phyloP scores from a whole-genome alignment of 352 stramenopile genomes.

The Phytophthora pistaciae region DNA sequence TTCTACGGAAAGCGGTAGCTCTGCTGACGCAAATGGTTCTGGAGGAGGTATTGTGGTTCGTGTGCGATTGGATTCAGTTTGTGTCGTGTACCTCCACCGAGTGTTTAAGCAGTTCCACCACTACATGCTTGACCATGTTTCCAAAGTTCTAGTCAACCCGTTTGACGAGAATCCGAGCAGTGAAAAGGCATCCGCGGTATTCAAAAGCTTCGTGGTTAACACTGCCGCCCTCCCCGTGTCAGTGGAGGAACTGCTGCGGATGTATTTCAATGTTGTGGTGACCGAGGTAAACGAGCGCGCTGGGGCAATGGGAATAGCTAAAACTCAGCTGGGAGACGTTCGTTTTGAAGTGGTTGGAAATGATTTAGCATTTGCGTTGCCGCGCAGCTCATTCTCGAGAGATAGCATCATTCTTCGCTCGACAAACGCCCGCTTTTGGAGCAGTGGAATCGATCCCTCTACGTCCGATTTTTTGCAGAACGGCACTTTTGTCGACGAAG shows the following conservation, averaged over 20 bases:
- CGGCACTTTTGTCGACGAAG: constrained; percentile 76
- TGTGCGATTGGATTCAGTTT: constrained; percentile 82
- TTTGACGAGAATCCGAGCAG: constrained; percentile 40
- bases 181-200: constrained; percentile 42
- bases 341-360: constrained; percentile 82
- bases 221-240: constrained; percentile 46
- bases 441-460: constrained; percentile 62
- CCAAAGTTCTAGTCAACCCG: constrained; percentile 30
- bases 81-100: constrained; percentile 84
- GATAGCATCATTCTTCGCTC: constrained; percentile 81
- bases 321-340: constrained; percentile 19
- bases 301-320: constrained; percentile 30
- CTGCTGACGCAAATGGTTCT: background rate
- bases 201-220: constrained; percentile 46
- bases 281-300: constrained; percentile 23
- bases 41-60: constrained; percentile 40
- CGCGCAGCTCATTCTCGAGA: constrained; percentile 79
- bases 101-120: constrained; percentile 90
- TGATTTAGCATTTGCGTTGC: constrained; percentile 82
- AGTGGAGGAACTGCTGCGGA: constrained; percentile 42
- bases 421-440: constrained; percentile 83
- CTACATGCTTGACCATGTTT: constrained; percentile 72
- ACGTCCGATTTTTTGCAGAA: constrained; percentile 82
- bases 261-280: constrained; percentile 43
- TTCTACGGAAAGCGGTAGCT: constrained; percentile 6